Conservation (phyloP, 768 basidiomycete genomes). For the Steccherinum ochraceum region DNA sequence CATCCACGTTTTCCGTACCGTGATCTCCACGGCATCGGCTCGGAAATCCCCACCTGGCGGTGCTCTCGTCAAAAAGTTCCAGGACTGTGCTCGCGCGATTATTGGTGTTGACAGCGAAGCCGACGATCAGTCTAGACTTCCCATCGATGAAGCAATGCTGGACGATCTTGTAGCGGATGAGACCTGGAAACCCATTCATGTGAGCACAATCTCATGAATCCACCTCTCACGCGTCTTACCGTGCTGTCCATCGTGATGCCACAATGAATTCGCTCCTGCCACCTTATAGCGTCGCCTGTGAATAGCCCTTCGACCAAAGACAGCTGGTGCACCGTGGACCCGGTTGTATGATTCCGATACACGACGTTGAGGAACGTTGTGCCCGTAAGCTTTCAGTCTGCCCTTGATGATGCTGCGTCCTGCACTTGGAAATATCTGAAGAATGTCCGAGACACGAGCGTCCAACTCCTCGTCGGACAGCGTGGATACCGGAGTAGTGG, state of each 20-base stretch:
- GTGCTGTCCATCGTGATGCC: conserved; percentile 22
- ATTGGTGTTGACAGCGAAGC: conserved; percentile 20
- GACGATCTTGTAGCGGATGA: conserved; percentile 25
- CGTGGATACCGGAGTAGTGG: not conserved
- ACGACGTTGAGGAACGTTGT: not conserved
- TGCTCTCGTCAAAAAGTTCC: conserved; percentile 7
- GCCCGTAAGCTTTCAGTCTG: not conserved
- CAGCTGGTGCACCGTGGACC: conserved; percentile 8
- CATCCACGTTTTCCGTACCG: conserved; percentile 22
- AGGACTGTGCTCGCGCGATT: conserved; percentile 24
- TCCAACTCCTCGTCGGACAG: not conserved
- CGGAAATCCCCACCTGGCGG: conserved; percentile 13
- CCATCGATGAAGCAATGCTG: conserved; percentile 26
- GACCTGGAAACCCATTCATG: conserved; percentile 5
- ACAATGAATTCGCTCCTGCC: conserved; percentile 16
- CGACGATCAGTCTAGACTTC: conserved; percentile 15
- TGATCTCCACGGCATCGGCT: conserved; percentile 24
- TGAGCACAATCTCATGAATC: not conserved
- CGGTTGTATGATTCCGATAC: not conserved
- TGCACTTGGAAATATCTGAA: not conserved
- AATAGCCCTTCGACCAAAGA: conserved; percentile 15
- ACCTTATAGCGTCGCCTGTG: conserved; percentile 13
- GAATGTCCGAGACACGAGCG: not conserved
- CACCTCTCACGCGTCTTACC: not conserved
- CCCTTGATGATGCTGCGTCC: not conserved